Conservation (phyloP, 768 basidiomycete species). For the Kwoniella heveanensis region DNA sequence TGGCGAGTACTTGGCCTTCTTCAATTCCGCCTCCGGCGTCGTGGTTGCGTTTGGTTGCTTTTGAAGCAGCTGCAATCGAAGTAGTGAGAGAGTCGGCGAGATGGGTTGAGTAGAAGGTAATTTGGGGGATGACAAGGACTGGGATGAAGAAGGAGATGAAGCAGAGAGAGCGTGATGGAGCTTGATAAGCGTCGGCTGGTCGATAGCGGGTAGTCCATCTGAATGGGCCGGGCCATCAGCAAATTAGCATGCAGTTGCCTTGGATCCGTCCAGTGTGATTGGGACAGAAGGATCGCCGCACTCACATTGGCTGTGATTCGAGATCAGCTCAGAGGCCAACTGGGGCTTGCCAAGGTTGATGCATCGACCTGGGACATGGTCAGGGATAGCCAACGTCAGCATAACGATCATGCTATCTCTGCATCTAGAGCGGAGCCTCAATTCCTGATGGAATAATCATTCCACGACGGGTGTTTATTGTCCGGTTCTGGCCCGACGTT, state of each 20-base stretch:
- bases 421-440: too few species aligned
- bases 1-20: not conserved
- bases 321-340: conserved; percentile 20
- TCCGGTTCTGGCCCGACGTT: too few species aligned
- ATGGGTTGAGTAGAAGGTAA: conserved; percentile 15
- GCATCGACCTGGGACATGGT: conserved; percentile 25
- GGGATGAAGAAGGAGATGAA: not conserved
- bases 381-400: conserved; percentile 1
- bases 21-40: not conserved
- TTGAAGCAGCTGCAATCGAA: conserved; percentile 10
- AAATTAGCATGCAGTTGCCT: not conserved
- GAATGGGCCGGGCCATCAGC: not conserved
- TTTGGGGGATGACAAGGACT: not conserved
- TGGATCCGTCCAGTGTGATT: not conserved
- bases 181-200: conserved; percentile 20
- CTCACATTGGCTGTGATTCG: conserved; percentile 23
- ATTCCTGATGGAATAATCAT: too few species aligned
- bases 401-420: too few species aligned
- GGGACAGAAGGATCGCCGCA: not conserved
- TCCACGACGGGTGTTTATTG: too few species aligned
- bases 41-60: not conserved
- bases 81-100: conserved; percentile 20
- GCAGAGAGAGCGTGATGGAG: conserved; percentile 23
- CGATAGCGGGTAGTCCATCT: conserved; percentile 26
- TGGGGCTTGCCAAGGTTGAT: conserved; percentile 22